Evolutionary conservation across 345 rosid genomes (phyloP), one percentile per base, ranked within the genome.

Genomic region (Mercurialis annua): DNA sequence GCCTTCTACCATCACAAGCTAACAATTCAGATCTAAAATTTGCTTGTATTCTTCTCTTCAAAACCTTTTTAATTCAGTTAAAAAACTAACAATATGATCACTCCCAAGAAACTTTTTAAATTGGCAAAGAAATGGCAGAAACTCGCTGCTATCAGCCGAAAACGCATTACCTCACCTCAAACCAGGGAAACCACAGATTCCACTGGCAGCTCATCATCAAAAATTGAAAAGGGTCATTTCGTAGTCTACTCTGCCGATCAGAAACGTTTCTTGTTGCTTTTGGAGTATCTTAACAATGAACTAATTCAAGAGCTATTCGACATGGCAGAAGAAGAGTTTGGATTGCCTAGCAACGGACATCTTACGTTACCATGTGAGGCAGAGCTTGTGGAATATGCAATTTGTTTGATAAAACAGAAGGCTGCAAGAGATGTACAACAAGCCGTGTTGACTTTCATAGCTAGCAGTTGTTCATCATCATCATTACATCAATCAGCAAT

Each of bases 101-200:
- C 54, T 23, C n/a, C 63, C 43, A 67, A 56, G 54, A 44, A 67
- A 14, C 63, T 56, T 20, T 16, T 43, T 15, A 53, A 42, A 42
- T 27, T 66, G 31, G 65, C 64, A 16, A 68, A 59, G 43, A 69
- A 69, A 49, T 69, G 65, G 72, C 64, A 56, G 58, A 68, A 59
- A 7, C 0, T 34, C 23, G 72, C 59, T 49, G 52, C 50, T 16
- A 26, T 29, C 10, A 46, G 55, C 31, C 21, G 62, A 38, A 49
- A 50, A 34, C n/a, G 65, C 26, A 47, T 59, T 20, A 17, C 59
- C 10, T 24, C n/a, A 26, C 59, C 72, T 11, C 59, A 36, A 16
- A 5, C 36, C 17, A 31, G 2, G 6, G 49, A 10, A 20, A 67
- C 4, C n/a, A 6, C 31, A 16, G 42, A 46, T 17, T 17, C 10